Percentiles rank a stretch among this genome's conserved stretches.
Conservation (phyloP, 106 monocot species). For the Chionographis japonica region DNA sequence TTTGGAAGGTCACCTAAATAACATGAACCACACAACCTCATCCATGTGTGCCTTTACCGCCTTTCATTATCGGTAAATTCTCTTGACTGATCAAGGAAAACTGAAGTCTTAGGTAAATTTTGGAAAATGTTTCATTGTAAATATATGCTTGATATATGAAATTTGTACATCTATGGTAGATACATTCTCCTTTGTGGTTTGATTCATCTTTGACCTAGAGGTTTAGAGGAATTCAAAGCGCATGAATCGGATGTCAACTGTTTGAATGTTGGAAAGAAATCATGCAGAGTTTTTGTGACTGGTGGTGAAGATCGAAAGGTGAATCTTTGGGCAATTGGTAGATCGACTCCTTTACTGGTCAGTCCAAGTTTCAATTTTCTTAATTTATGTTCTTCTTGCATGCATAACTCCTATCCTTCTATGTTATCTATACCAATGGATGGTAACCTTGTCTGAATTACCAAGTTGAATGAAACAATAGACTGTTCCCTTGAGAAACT, state of each 20-base stretch:
- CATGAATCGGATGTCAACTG: constrained; percentile 74
- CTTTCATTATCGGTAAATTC: no score
- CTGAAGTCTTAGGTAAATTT: no score
- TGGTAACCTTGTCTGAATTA: no score
- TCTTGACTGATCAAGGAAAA: no score
- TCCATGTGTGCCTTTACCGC: no score
- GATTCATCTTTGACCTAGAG: constrained; percentile 24
- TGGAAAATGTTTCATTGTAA: no score
- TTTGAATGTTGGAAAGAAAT: constrained; percentile 82
- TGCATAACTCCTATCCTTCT: neutral
- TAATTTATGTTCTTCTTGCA: neutral
- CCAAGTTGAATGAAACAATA: no score
- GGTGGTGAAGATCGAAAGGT: constrained; percentile 80
- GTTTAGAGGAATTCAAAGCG: constrained; percentile 71
- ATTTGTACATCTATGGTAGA: neutral
- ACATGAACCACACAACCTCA: no score
- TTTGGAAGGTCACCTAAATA: no score
- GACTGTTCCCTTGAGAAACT: no score
- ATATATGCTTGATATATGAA: neutral
- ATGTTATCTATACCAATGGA: no score
- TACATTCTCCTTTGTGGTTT: neutral
- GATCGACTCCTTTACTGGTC: constrained; percentile 65
- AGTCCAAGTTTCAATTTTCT: constrained; percentile 18
- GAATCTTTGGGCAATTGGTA: constrained; percentile 76
- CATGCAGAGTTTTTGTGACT: constrained; percentile 62